phyloP scores from a whole-genome alignment of 2,329 filamentous ascomycete species.

The Zarea fungicola region DNA sequence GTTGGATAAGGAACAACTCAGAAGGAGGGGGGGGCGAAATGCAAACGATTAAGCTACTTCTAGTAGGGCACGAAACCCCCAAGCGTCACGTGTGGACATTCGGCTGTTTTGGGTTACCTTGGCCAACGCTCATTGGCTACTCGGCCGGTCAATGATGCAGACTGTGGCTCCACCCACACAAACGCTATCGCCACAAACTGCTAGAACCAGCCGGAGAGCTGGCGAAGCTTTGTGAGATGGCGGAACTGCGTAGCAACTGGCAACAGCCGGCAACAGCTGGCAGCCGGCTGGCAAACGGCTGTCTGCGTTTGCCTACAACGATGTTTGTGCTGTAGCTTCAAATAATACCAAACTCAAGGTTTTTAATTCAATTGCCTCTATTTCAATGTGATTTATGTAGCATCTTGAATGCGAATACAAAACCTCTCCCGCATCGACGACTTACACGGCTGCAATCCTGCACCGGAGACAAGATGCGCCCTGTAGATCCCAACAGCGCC shows the following conservation, averaged over 20 bases:
- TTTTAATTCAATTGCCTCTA: not conserved
- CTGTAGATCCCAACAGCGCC: not conserved
- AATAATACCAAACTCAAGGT: not conserved
- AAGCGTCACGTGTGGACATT: constrained; percentile 26
- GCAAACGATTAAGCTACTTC: constrained; percentile 25
- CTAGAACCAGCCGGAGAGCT: not conserved
- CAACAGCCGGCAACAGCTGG: not conserved
- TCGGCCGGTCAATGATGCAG: constrained; percentile 3
- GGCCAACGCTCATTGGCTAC: not conserved
- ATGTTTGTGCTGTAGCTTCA: not conserved
- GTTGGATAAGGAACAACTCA: constrained; percentile 37
- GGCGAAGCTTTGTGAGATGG: not conserved
- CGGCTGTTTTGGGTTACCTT: constrained; percentile 7
- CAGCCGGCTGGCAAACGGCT: not conserved
- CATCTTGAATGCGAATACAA: too few relatives aligned
- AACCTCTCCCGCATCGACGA: not conserved
- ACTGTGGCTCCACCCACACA: not conserved
- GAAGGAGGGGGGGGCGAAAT: constrained; percentile 25
- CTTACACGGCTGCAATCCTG: not conserved
- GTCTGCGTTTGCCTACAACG: constrained; percentile 9
- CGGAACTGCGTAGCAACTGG: constrained; percentile 2
- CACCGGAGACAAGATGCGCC: not conserved
- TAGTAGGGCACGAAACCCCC: constrained; percentile 34
- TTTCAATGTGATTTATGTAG: not conserved
- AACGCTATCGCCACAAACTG: not conserved